Base-by-base conservation (phyloP, 306 rosid genomes). In the Castanea crenata region DNA sequence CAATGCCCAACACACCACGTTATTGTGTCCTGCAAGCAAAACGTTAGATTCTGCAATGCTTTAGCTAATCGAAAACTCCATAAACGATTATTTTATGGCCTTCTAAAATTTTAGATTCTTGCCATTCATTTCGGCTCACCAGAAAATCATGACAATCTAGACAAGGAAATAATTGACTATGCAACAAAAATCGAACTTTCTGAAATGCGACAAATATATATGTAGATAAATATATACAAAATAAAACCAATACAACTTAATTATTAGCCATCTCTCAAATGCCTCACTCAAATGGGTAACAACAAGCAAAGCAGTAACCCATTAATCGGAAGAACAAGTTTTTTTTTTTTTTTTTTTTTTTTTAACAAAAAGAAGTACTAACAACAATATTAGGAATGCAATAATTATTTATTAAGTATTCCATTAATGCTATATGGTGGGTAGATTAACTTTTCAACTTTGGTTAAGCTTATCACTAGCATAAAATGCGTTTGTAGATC, bases 1-100 rank as follows among this genome's bases (percentile, higher is more conserved):
- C 23, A 55, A 73, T 67, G 74, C 10, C 91, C 78, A 55, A 71
- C 4, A 76, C 81, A 78, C 74, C 69, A 85, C 84, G 87, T 79
- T 51, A 82, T 56, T 80, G 69, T 19, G 55, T 78, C 62, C 83
- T 51, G 76, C 84, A 92, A 88, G 91, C 88, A 84, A 90, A 6
- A 14, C 19, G 20, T 34, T n/a, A 75, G 72, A 71, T 11, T 29
- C 34, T 78, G 11, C 10, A 32, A 78, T 70, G 69, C 86, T 74
- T 82, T 55, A 3, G 52, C 74, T 35, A 16, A 16, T 21, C 51
- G 73, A 21, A 46, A 82, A 31, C 4, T 9, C 27, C n/a, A 49
- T 49, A 49, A 49, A 49, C 5, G 54, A 51, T 21, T 46, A 20
- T n/a, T n/a, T 12, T 32, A 5, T 79, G 11, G 73, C 23, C 56